phyloP scores from a whole-genome alignment of 2,329 filamentous ascomycete species.

The Phyllosticta paracitricarpa region DNA sequence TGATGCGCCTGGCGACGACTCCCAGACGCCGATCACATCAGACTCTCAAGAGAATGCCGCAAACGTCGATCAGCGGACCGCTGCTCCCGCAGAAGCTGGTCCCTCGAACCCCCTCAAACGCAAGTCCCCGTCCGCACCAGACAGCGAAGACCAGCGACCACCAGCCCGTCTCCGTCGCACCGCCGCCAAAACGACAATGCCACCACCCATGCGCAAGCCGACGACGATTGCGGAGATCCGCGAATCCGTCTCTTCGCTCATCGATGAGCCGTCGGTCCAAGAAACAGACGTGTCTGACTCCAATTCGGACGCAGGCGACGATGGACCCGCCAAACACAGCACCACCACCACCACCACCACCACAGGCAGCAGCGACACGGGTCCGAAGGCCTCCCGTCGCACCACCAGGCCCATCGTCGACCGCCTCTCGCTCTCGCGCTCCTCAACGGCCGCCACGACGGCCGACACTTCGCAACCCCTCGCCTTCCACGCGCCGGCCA shows the following conservation, averaged over 20 bases:
- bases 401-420: slow-evolving; percentile 51
- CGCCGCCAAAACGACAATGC: slow-evolving; percentile 28
- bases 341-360: slow-evolving; percentile 10
- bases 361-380: slow-evolving; percentile 24
- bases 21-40: slow-evolving; percentile 21
- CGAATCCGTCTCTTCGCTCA: slow-evolving; percentile 70
- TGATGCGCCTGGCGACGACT: slow-evolving; percentile 33
- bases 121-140: slow-evolving; percentile 30
- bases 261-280: slow-evolving; percentile 56
- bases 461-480: slow-evolving; percentile 27
- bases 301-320: slow-evolving; percentile 38
- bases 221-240: slow-evolving; percentile 70
- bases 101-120: slow-evolving; percentile 27
- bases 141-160: slow-evolving; percentile 32
- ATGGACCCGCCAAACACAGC: slow-evolving; percentile 29
- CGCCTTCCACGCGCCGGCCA: slow-evolving; percentile 45
- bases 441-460: slow-evolving; percentile 16
- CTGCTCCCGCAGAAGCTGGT: slow-evolving; percentile 1
- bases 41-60: slow-evolving; percentile 29
- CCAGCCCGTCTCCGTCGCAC: slow-evolving; percentile 55
- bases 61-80: background rate
- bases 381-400: slow-evolving; percentile 21
- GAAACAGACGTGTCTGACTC: slow-evolving; percentile 38
- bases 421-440: slow-evolving; percentile 60
- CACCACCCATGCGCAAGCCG: slow-evolving; percentile 46